Conservation (phyloP, 441 rosid species). For the Populus hybrid region DNA sequence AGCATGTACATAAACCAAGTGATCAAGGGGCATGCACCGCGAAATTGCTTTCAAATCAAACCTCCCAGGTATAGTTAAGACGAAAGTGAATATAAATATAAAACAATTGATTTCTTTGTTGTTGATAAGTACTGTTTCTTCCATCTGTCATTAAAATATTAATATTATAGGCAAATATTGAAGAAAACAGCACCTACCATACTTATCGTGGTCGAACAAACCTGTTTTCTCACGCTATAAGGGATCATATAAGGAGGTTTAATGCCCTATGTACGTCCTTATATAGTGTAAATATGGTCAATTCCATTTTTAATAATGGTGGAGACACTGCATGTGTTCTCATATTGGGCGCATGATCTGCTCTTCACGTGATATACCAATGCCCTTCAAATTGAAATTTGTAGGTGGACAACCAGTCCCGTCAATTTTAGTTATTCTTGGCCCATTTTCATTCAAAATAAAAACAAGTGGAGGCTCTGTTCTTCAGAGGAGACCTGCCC, state of each 20-base stretch:
- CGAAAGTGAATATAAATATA: no score
- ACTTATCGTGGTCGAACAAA: no score
- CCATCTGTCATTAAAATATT: neutral
- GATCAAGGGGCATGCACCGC: no score
- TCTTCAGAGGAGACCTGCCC: slow-evolving; percentile 2
- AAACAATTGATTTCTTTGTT: neutral
- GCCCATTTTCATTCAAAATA: slow-evolving; percentile 8
- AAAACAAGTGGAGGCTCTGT: slow-evolving; percentile 4
- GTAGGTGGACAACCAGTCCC: slow-evolving; percentile 12
- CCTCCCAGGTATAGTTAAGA: no score
- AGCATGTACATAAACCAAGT: no score
- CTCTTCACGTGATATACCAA: neutral
- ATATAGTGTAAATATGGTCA: neutral
- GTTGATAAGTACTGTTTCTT: neutral
- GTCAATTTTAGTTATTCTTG: slow-evolving; percentile 9
- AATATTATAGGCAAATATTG: neutral
- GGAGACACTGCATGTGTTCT: neutral
- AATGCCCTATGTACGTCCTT: neutral
- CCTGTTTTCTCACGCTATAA: no score
- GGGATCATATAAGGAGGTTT: neutral
- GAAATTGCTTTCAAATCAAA: no score
- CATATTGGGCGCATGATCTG: neutral
- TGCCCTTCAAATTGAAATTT: neutral
- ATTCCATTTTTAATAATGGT: neutral
- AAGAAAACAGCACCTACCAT: neutral